Evolutionary conservation across 2,329 filamentous ascomycete genomes (phyloP).

Genomic region (Phialocephala sp.): DNA sequence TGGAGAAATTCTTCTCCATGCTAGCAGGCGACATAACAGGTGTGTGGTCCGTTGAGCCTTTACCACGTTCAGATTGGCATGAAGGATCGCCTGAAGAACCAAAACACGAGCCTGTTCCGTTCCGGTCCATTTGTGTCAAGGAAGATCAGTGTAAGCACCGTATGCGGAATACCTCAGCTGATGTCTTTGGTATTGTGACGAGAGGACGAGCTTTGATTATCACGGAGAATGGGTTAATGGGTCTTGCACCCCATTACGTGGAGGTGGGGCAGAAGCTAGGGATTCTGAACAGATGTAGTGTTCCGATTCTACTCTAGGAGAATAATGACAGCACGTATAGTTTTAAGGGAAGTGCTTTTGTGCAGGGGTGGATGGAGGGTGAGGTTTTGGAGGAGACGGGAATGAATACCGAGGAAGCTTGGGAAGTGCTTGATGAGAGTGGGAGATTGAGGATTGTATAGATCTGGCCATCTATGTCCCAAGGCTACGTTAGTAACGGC

Average conservation of each 20-base stretch:
- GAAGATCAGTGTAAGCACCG: constrained; percentile 5
- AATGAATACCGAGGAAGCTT: constrained; percentile 18
- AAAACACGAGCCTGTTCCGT: not conserved
- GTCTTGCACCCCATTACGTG: constrained; percentile 18
- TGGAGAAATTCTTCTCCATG: constrained; percentile 17
- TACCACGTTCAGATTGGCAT: not conserved
- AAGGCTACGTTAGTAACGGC: no score
- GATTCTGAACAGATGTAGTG: constrained; percentile 21
- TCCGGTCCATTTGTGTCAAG: constrained; percentile 4
- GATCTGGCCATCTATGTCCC: no score
- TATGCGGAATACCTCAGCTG: not conserved
- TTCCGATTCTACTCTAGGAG: constrained; percentile 16
- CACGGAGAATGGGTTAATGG: constrained; percentile 21
- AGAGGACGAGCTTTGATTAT: constrained; percentile 21
- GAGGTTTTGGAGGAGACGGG: constrained; percentile 15
- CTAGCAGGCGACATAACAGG: constrained; percentile 16
- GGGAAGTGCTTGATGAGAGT: constrained; percentile 19
- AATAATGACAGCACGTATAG: constrained; percentile 15
- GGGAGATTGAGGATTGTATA: constrained; percentile 19
- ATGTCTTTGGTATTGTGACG: constrained; percentile 12
- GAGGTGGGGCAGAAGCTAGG: constrained; percentile 18
- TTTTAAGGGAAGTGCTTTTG: constrained; percentile 20
- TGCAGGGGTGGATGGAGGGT: constrained; percentile 26
- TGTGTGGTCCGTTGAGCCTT: constrained; percentile 3
- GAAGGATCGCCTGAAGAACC: not conserved